Conservation (phyloP, 768 basidiomycete genomes). For the Lactarius trivialis region DNA sequence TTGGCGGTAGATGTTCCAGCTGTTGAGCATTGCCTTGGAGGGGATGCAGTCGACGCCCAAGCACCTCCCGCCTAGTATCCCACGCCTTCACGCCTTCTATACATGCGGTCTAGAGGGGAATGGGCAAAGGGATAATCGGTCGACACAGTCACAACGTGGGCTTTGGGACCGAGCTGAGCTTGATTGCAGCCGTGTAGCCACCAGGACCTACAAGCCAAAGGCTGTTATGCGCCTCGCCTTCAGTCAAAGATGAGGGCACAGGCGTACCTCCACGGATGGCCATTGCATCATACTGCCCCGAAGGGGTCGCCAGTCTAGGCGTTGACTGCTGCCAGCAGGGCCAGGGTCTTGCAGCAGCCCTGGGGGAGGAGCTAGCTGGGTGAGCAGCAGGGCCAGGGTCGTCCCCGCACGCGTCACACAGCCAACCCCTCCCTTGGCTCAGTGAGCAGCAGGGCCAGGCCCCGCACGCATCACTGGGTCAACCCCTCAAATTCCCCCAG, state of each 20-base stretch:
- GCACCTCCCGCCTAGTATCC: slow-evolving; percentile 93
- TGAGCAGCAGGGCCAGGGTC: too few species aligned
- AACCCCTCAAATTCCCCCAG: too few species aligned
- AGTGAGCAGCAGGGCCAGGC: too few species aligned
- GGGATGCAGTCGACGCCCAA: slow-evolving; percentile 98
- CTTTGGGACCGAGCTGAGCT: slow-evolving; percentile 94
- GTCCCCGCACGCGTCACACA: too few species aligned
- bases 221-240: background rate
- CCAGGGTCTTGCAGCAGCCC: too few species aligned
- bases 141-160: slow-evolving; percentile 30
- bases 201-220: slow-evolving; percentile 62
- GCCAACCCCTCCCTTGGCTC: too few species aligned
- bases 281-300: slow-evolving; percentile 85
- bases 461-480: too few species aligned
- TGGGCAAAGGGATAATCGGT: background rate
- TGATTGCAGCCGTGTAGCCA: slow-evolving; percentile 97
- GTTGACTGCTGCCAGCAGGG: slow-evolving; percentile 35
- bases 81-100: slow-evolving; percentile 97
- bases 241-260: background rate
- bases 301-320: slow-evolving; percentile 61
- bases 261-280: slow-evolving; percentile 88
- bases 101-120: slow-evolving; percentile 70
- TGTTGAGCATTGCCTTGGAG: slow-evolving; percentile 99
- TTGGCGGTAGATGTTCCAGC: slow-evolving; percentile 96
- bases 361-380: too few species aligned